Evolutionary conservation across 2,329 filamentous ascomycete species (phyloP).

Genomic region (Clarireedia paspali): DNA sequence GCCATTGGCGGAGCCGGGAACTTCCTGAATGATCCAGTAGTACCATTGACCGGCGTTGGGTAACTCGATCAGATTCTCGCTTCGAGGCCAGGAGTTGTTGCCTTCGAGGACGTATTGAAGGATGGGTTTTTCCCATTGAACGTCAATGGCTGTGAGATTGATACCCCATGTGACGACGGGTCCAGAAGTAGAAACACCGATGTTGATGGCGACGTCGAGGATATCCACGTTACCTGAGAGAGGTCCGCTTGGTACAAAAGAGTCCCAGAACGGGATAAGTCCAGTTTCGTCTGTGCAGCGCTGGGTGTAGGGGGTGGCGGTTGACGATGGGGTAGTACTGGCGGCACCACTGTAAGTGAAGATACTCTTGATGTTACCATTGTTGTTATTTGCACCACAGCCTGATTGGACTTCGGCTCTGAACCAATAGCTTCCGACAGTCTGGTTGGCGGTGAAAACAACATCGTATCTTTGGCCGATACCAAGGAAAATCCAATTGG

Average conservation of each 20-base stretch:
- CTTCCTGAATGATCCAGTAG: slow-evolving; percentile 14
- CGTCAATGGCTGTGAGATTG: slow-evolving; percentile 24
- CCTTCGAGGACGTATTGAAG: slow-evolving; percentile 29
- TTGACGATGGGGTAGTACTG: slow-evolving; percentile 4
- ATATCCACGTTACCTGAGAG: neutral
- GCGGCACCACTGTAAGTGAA: slow-evolving; percentile 11
- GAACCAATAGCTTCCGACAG: slow-evolving; percentile 49
- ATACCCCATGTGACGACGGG: slow-evolving; percentile 12
- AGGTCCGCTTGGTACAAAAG: slow-evolving; percentile 3
- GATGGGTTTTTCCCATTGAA: slow-evolving; percentile 36
- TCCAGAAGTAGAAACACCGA: slow-evolving; percentile 3
- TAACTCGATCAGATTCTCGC: slow-evolving; percentile 11
- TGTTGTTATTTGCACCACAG: slow-evolving; percentile 7
- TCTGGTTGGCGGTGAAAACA: slow-evolving; percentile 37
- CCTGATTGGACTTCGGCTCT: slow-evolving; percentile 8
- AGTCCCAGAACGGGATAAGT: slow-evolving; percentile 8
- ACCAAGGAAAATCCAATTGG: slow-evolving; percentile 36
- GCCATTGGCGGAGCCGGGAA: neutral
- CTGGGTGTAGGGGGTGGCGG: slow-evolving; percentile 3
- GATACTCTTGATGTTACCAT: slow-evolving; percentile 8
- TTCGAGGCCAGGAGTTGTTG: slow-evolving; percentile 14
- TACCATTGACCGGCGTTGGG: slow-evolving; percentile 11
- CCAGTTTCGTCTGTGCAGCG: slow-evolving; percentile 8
- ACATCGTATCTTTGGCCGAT: slow-evolving; percentile 36
- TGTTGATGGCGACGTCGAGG: slow-evolving; percentile 6